phyloP scores from a whole-genome alignment of 2,329 filamentous ascomycete species.

The Lasiodiplodia theobromae region DNA sequence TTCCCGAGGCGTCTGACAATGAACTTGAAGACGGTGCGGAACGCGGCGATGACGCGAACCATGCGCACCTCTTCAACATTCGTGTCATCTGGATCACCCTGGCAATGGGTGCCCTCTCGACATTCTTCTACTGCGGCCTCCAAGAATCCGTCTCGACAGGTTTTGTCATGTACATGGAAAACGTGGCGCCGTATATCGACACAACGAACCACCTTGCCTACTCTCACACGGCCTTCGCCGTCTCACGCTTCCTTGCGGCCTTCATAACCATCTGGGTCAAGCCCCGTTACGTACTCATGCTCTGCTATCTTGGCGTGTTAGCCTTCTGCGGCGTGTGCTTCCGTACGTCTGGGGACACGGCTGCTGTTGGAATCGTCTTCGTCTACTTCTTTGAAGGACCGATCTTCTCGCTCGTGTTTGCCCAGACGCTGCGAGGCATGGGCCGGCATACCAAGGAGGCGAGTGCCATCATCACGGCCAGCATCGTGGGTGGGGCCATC shows the following conservation, averaged over 20 bases:
- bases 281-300: slow-evolving; percentile 63
- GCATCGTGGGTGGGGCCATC: slow-evolving; percentile 61
- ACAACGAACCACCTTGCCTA: slow-evolving; percentile 57
- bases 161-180: slow-evolving; percentile 54
- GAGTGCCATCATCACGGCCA: slow-evolving; percentile 60
- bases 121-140: slow-evolving; percentile 67
- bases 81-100: slow-evolving; percentile 65
- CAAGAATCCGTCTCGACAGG: slow-evolving; percentile 64
- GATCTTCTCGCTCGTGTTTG: slow-evolving; percentile 66
- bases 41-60: slow-evolving; percentile 58
- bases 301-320: slow-evolving; percentile 59
- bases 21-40: slow-evolving; percentile 64
- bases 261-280: slow-evolving; percentile 61
- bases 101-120: slow-evolving; percentile 59
- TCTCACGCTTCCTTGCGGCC: slow-evolving; percentile 65
- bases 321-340: slow-evolving; percentile 61
- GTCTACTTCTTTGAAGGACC: slow-evolving; percentile 68
- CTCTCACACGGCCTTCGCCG: slow-evolving; percentile 64
- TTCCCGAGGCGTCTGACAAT: slow-evolving; percentile 68
- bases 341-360: slow-evolving; percentile 51
- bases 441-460: slow-evolving; percentile 66
- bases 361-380: slow-evolving; percentile 58
- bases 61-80: slow-evolving; percentile 45
- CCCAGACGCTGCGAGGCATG: slow-evolving; percentile 64
- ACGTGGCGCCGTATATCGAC: slow-evolving; percentile 49